Base-by-base conservation (phyloP, 805 yeast species). In the fission yeast (Schizosaccharomyces pombe) region DNA sequence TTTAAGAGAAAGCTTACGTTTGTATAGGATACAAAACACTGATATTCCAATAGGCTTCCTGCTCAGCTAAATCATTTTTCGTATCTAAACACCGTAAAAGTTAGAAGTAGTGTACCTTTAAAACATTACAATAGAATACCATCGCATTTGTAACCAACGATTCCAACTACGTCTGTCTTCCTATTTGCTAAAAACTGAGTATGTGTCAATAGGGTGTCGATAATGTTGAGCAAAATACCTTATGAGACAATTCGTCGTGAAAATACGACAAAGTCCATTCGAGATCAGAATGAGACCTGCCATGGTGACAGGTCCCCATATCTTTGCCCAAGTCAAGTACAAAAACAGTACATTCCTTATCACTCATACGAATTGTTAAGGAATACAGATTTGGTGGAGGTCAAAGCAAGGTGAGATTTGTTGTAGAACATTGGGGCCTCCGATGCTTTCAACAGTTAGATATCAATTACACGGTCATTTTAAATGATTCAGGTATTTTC, bases 281-380 rank as follows among this genome's bases (percentile, higher is more conserved):
- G 19, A 59, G 24, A 54, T 59, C 58, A 2, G 43, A 26, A 8
- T 16, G n/a, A 28, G 24, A n/a, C 16, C 52, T 19, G 24, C 55
- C 55, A 43, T 39, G 22, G 9, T 28, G 33, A 24, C 47, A 19
- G 16, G 51, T 54, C 19, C 60, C 61, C 68, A 65, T 65, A 12
- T 58, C 53, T 24, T 68, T 67, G 9, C 75, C 70, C 12, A 72
- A 64, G 61, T 79, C 84, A 14, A 76, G 68, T 8, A 77, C 67
- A 58, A 73, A 76, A 1, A 68, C 64, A 0, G 78, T 73, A 32
- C 65, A 61, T 68, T 67, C 47, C 30, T 33, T 52, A 19, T 34
- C 54, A 29, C 43, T 39, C 47, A 32, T 49, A 37, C n/a, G 22
- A 11, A 2, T 37, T 19, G 43, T 37, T n/a, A n/a, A n/a, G n/a